Base-by-base conservation (phyloP, 139 green algal species). In the Chlamydomonas sp. region DNA sequence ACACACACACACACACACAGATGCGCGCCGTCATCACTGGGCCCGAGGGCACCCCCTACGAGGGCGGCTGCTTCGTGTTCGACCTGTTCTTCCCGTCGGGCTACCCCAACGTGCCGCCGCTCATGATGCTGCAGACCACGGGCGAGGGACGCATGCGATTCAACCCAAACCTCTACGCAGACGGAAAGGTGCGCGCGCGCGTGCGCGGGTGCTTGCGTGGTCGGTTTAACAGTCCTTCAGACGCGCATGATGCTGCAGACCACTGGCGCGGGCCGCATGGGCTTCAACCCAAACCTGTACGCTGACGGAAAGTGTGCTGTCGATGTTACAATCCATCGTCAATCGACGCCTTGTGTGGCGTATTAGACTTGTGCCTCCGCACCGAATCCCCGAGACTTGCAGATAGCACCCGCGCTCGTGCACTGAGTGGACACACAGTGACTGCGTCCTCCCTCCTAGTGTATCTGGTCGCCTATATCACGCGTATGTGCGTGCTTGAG, bases 241-340 rank as follows among this genome's bases (percentile, higher is more conserved):
- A n/a, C n/a, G 34, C n/a, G n/a, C n/a, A 76, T 90, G 75, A 76
- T 86, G 54, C 73, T 89, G 34, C 85, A 88, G 33, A 93, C 83
- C n/a, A 90, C 88, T 0, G 88, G 86, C 2, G 70, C 65, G 22
- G 86, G 85, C 28, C 68, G 79, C 0, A 81, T 77, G 1, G 71
- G 89, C 26, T 90, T 90, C 86, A 96, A 96, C 79, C 90, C 90
- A 35, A 96, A 96, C 78, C 82, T 95, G 36, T 92, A 90, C 61
- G 78, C 81, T 2, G 78, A 84, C 65, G 90, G 90, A 78, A 95
- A 95, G 82, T 96, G 43, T 96, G 90, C 78, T n/a, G n/a, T n/a
- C n/a, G n/a, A n/a, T n/a, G n/a, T n/a, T n/a, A n/a, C n/a, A n/a
- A n/a, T n/a, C n/a, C n/a, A n/a, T n/a, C n/a, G n/a, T n/a, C n/a